phyloP scores from a whole-genome alignment of 345 rosid genomes.

The Crucihimalaya himalaica region DNA sequence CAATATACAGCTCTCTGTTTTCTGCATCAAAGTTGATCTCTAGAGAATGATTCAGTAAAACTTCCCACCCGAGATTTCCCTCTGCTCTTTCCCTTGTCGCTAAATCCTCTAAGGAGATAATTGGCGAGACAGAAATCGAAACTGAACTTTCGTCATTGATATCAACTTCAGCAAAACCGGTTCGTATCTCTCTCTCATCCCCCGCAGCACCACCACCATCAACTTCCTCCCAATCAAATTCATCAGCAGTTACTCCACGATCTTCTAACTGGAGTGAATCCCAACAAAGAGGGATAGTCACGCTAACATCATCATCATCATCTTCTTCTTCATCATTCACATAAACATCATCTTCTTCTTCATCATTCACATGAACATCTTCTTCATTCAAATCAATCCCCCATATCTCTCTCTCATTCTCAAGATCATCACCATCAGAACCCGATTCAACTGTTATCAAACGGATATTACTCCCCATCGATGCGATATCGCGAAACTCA shows the following conservation, averaged over 20 bases:
- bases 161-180: constrained; percentile 59
- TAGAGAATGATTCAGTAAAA: constrained; percentile 65
- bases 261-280: constrained; percentile 75
- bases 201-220: constrained; percentile 48
- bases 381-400: constrained; percentile 50
- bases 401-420: constrained; percentile 36
- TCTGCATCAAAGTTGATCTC: constrained; percentile 52
- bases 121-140: constrained; percentile 54
- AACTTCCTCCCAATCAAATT: constrained; percentile 96
- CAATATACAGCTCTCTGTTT: constrained; percentile 45
- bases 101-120: constrained; percentile 53
- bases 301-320: constrained; percentile 52
- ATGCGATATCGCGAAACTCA: constrained; percentile 43
- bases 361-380: constrained; percentile 48
- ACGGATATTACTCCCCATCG: constrained; percentile 32
- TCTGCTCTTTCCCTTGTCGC: constrained; percentile 55
- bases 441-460: constrained; percentile 51
- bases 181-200: constrained; percentile 74
- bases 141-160: constrained; percentile 50
- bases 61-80: constrained; percentile 76
- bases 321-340: constrained; percentile 26
- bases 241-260: constrained; percentile 60
- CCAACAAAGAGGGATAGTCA: constrained; percentile 62
- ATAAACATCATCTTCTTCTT: constrained; percentile 28
- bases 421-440: constrained; percentile 45